A percentile compares a stretch with the other conserved stretches of the same genome.
These are phyloP conservation scores for Aspergillaceae sp. DNA, from an alignment of 2,329 filamentous ascomycete species.

Conservation along the genomic window DNA sequence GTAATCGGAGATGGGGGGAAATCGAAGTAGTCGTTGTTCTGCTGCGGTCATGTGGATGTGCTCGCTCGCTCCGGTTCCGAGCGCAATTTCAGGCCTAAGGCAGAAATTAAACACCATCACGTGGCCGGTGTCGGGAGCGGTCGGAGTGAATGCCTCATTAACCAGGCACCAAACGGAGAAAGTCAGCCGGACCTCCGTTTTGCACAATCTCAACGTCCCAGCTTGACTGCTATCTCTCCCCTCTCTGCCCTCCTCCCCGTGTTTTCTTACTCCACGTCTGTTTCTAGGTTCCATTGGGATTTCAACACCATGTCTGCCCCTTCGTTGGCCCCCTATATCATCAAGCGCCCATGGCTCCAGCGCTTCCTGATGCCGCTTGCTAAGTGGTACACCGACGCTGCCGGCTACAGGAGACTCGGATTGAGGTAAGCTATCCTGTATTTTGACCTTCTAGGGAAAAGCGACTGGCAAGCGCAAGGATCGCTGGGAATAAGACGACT, in stretches of 20 bases:
- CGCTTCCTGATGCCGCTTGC: constrained; percentile 71
- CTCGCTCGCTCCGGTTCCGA: no score
- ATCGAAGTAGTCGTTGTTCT: constrained; percentile 10
- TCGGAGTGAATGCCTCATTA: constrained; percentile 6
- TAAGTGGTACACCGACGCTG: constrained; percentile 79
- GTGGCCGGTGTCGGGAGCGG: not conserved
- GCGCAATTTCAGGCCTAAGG: no score
- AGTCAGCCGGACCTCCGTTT: constrained; percentile 27
- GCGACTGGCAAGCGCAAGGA: not conserved
- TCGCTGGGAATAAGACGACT: not conserved
- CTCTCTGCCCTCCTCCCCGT: constrained; percentile 12
- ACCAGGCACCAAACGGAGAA: constrained; percentile 14
- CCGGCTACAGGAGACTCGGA: constrained; percentile 88
- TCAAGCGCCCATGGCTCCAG: constrained; percentile 78
- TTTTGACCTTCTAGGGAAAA: constrained; percentile 6
- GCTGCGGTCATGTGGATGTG: constrained; percentile 12
- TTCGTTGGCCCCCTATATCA: constrained; percentile 65
- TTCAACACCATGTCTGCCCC: constrained; percentile 57
- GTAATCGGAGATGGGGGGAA: not conserved
- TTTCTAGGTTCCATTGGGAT: constrained; percentile 15
- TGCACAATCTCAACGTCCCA: constrained; percentile 34
- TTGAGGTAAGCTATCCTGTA: constrained; percentile 57
- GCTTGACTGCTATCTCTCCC: constrained; percentile 12
- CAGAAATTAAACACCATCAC: not conserved
- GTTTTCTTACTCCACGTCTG: constrained; percentile 22